Base-by-base conservation (phyloP, 208 protist species). In the Trypanosoma scelopori region DNA sequence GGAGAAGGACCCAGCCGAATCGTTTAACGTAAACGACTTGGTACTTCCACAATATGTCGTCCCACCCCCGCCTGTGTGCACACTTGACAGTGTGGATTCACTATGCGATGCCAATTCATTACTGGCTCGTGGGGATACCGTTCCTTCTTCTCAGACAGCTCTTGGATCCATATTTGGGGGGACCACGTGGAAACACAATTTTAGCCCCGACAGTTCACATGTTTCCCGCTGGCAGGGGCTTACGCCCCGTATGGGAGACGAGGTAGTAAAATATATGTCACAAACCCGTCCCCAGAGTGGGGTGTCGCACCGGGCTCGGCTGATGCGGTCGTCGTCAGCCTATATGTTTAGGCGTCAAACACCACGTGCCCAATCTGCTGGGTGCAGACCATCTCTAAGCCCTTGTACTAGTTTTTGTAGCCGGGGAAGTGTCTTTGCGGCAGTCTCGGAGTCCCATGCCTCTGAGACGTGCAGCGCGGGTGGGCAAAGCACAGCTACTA, bases 1-100 rank as follows among this genome's bases (percentile, higher is more conserved):
- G 1, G 68, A 63, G 25, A 51, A 68, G 15, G 28, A 46, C 2
- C 61, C 60, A 22, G 50, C 43, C 0, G 68, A 66, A 9, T 55
- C 1, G 11, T 55, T 51, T 2, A 43, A 41, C 15, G 22, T 27
- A 3, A 50, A 74, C 27, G 43, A 73, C 43, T 37, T 68, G 15
- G 43, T 55, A 22, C n/a, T 68, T 9, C 60, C 60, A 35, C 58
- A 74, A 45, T 68, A 63, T 48, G 60, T 74, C 45, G 58, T 74
- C 6, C 60, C 58, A 22, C 61, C 50, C 5, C 47, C 68, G 28
- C 53, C 67, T 41, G 53, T 74, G 27, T 68, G 49, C n/a, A 67
- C 68, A 22, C 41, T 68, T 25, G 68, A 74, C 41, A 37, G 52
- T 50, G 30, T 66, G 7, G 46, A n/a, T 25, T 22, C 25, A 25